Evolutionary conservation across 441 rosid genomes (phyloP).

Genomic region (Raphanus hybrid): DNA sequence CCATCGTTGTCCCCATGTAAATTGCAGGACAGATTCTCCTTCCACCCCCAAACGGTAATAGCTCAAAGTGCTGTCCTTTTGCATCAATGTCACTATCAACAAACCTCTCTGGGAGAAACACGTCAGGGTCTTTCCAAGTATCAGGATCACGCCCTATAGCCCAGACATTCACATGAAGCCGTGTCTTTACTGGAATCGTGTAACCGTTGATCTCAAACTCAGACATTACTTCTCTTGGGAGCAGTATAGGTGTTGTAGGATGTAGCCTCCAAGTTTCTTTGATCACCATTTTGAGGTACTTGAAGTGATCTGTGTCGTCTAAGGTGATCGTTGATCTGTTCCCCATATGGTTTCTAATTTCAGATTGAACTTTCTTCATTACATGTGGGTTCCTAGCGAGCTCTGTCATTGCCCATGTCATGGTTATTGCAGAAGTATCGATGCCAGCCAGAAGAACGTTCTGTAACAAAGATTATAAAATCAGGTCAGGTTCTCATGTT

Average conservation of each 20-base stretch:
- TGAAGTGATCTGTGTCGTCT: conserved; percentile 42
- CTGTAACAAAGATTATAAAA: conserved; percentile 32
- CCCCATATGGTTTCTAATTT: conserved; percentile 47
- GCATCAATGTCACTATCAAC: conserved; percentile 46
- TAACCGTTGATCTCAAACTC: conserved; percentile 47
- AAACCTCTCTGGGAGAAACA: conserved; percentile 65
- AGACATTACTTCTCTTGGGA: conserved; percentile 55
- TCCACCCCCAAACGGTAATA: conserved; percentile 60
- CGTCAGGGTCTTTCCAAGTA: conserved; percentile 58
- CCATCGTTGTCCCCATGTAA: conserved; percentile 44
- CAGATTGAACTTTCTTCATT: conserved; percentile 60
- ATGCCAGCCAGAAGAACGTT: conserved; percentile 54
- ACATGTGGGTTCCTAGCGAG: conserved; percentile 47
- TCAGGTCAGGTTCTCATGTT: background rate
- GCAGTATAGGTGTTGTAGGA: conserved; percentile 53
- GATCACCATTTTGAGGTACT: conserved; percentile 51
- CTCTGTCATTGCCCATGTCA: conserved; percentile 64
- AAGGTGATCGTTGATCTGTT: conserved; percentile 41
- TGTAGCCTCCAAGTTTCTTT: conserved; percentile 67
- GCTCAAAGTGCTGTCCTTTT: conserved; percentile 64
- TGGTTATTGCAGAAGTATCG: conserved; percentile 44
- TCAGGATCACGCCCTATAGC: conserved; percentile 67
- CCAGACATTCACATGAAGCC: conserved; percentile 60
- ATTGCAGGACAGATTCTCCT: conserved; percentile 62
- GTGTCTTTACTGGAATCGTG: conserved; percentile 46